Conservation (phyloP, 2,329 filamentous ascomycete species). For the Trichoderma afroharzianum region DNA sequence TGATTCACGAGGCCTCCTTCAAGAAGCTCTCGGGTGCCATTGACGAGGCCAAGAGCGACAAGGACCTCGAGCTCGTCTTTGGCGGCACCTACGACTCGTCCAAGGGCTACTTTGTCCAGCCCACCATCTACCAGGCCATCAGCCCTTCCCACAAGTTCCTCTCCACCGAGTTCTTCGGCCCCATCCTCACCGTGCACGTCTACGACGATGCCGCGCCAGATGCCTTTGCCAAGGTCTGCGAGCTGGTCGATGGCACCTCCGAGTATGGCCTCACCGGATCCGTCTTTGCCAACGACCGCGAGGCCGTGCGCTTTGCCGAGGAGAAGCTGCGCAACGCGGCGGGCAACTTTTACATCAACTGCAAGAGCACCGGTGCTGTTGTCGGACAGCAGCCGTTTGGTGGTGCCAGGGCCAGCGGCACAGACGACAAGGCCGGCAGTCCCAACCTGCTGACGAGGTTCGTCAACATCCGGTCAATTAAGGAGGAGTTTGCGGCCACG, state of each 20-base stretch:
- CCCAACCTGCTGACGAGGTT: conserved; percentile 61
- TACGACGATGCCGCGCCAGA: conserved; percentile 65
- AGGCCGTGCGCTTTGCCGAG: conserved; percentile 64
- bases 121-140: conserved; percentile 74
- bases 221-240: conserved; percentile 57
- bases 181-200: conserved; percentile 68
- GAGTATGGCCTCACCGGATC: conserved; percentile 77
- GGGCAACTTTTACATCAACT: conserved; percentile 85
- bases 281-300: conserved; percentile 68
- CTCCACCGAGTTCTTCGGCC: conserved; percentile 77
- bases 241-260: conserved; percentile 65
- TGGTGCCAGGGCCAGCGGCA: conserved; percentile 63
- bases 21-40: conserved; percentile 75
- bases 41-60: conserved; percentile 73
- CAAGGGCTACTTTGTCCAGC: conserved; percentile 79
- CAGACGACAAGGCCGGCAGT: conserved; percentile 71
- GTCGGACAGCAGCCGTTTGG: conserved; percentile 72
- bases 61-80: conserved; percentile 65
- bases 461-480: conserved; percentile 63
- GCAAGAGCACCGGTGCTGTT: conserved; percentile 72
- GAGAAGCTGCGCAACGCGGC: conserved; percentile 68
- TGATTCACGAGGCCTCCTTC: conserved; percentile 80
- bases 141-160: conserved; percentile 73
- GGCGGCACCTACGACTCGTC: conserved; percentile 75
- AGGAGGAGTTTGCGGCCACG: conserved; percentile 70